These are phyloP conservation scores for Phycomyces nitens DNA, from an alignment of 192 early-diverging fungal genomes.

Conservation along the genomic window DNA sequence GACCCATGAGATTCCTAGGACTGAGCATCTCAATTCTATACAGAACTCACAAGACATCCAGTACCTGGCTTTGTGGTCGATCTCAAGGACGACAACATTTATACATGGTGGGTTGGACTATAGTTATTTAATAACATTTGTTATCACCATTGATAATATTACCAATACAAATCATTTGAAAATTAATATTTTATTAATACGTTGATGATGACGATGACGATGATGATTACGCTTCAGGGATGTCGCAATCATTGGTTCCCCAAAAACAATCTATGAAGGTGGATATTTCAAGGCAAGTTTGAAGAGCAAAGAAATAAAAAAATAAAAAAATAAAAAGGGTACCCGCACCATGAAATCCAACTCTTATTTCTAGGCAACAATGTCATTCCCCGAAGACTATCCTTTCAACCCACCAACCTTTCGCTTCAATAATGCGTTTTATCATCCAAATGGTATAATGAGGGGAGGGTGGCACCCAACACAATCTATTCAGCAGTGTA, in stretches of 20 bases:
- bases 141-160: too few relatives aligned
- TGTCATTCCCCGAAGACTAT: slow-evolving; percentile 87
- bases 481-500: too few relatives aligned
- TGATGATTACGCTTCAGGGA: slow-evolving; percentile 25
- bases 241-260: slow-evolving; percentile 46
- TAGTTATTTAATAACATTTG: neutral
- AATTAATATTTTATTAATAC: too few relatives aligned
- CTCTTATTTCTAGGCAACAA: slow-evolving; percentile 44
- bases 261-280: slow-evolving; percentile 47
- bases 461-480: too few relatives aligned
- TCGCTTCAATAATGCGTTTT: slow-evolving; percentile 87
- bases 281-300: slow-evolving; percentile 44
- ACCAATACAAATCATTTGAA: too few relatives aligned
- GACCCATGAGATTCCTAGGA: too few relatives aligned
- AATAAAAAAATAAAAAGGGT: slow-evolving; percentile 8
- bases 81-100: slow-evolving; percentile 43
- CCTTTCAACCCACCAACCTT: slow-evolving; percentile 89
- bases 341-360: too few relatives aligned
- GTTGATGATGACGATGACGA: too few relatives aligned
- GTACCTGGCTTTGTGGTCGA: slow-evolving; percentile 52
- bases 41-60: slow-evolving; percentile 43
- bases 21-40: too few relatives aligned
- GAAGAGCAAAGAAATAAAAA: too few relatives aligned
- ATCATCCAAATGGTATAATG: slow-evolving; percentile 78
- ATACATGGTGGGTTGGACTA: slow-evolving; percentile 40